phyloP scores from a whole-genome alignment of 306 rosid species.

The Geum urbanum region DNA sequence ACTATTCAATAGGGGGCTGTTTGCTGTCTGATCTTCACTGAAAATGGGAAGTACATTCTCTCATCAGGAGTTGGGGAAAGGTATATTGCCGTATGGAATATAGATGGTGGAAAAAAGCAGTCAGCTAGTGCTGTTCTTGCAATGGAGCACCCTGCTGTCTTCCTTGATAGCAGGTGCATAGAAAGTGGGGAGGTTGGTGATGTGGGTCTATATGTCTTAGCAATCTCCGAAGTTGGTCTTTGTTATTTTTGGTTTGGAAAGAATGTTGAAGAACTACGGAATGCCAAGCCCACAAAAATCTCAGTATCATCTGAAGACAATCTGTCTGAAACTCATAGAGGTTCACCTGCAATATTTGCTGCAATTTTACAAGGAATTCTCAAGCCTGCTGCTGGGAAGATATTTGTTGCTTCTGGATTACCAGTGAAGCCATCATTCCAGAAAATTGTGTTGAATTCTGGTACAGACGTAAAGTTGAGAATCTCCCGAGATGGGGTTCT shows the following conservation, averaged over 20 bases:
- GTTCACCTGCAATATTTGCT: slow-evolving; percentile 71
- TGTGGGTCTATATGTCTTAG: slow-evolving; percentile 59
- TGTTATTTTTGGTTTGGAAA: slow-evolving; percentile 85
- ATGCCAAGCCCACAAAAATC: slow-evolving; percentile 66
- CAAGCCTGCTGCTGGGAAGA: slow-evolving; percentile 54
- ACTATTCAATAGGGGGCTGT: slow-evolving; percentile 64
- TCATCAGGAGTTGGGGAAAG: slow-evolving; percentile 91
- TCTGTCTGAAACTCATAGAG: slow-evolving; percentile 48
- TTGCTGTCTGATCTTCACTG: slow-evolving; percentile 74
- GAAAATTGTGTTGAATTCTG: slow-evolving; percentile 61
- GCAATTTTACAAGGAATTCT: slow-evolving; percentile 59
- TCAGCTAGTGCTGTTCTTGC: slow-evolving; percentile 79
- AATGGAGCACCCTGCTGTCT: slow-evolving; percentile 90
- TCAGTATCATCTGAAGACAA: slow-evolving; percentile 52
- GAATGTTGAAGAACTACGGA: slow-evolving; percentile 55
- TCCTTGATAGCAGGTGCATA: slow-evolving; percentile 65
- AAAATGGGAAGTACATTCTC: slow-evolving; percentile 76
- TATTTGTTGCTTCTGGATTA: slow-evolving; percentile 70
- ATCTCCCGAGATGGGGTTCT: slow-evolving; percentile 73
- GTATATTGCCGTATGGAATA: slow-evolving; percentile 75
- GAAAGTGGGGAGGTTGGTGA: slow-evolving; percentile 37
- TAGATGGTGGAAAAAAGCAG: slow-evolving; percentile 62
- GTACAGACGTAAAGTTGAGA: slow-evolving; percentile 61
- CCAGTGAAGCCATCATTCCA: slow-evolving; percentile 80
- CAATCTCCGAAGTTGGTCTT: slow-evolving; percentile 80